Base-by-base conservation (phyloP, 306 rosid genomes). In the Begonia loranthoides region DNA sequence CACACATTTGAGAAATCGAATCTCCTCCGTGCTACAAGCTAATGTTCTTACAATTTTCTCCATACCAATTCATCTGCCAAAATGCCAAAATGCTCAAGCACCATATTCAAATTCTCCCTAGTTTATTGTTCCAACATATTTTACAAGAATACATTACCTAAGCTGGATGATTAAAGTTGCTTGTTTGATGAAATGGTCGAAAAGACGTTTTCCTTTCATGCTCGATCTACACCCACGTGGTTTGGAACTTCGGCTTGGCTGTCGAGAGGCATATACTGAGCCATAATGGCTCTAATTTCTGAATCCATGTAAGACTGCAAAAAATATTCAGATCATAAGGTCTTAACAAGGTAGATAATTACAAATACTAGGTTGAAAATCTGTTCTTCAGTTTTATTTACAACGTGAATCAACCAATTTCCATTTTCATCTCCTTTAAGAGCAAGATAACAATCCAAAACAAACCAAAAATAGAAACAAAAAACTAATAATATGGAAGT, bases 201-300 rank as follows among this genome's bases (percentile, higher is more conserved):
- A 43, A 43, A 10, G 47, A 7, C 47, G 47, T 12, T 43, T 43
- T 43, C 15, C 47, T n/a, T 43, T 83, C 81, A 86, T 12, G 82
- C 75, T 47, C 72, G 86, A 50, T 74, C 87, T 0, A 75, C 87
- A 9, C 59, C 60, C 45, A 67, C 79, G 12, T 92, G 96, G 62
- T 86, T 86, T n/a, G 85, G 88, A 53, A 92, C 76, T 63, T 73
- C 99, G 34, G 56, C 77, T 74, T 92, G 99, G 80, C 99, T 86
- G 80, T 92, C 99, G 68, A 92, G 71, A 22, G 99, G 99, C 96
- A 92, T 92, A 58, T 92, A 92, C 66, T 92, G 99, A 61, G 99
- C 99, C 99, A 92, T 92, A 65, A 90, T 90, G 17, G 99, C 96
- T 65, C 99, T 74, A 60, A 92, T 92, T 67, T 92, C 99, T n/a